A percentile compares a stretch with the other conserved stretches of the same genome.
These are phyloP conservation scores for Silene uniflora DNA, from an alignment of 148 eudicot species.

Conservation along the genomic window DNA sequence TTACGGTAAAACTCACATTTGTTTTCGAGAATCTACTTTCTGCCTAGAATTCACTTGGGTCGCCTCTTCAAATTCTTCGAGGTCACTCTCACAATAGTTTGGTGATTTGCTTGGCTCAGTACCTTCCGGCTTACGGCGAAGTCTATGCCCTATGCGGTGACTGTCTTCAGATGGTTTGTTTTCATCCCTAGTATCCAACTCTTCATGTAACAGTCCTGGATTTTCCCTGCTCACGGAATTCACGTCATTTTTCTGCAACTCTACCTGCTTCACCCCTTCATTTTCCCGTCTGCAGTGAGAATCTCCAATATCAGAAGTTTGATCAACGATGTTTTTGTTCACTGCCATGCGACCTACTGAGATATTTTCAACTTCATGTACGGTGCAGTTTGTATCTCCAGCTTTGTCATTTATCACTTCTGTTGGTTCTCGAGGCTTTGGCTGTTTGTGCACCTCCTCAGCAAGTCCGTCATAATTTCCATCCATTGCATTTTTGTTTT, in stretches of 20 bases:
- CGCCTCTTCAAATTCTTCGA: constrained; percentile 17
- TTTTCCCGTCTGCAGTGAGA: constrained; percentile 5
- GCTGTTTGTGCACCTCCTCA: not conserved
- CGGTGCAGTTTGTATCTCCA: not conserved
- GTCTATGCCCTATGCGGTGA: not conserved
- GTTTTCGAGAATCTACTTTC: constrained; percentile 14
- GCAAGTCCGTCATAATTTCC: not conserved
- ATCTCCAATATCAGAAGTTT: constrained; percentile 18
- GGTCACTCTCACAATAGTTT: constrained; percentile 10
- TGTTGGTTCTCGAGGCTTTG: not conserved
- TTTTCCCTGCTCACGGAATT: not conserved
- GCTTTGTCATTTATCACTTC: not conserved
- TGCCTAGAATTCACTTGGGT: constrained; percentile 10
- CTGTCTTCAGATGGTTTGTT: constrained; percentile 11
- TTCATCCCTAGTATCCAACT: constrained; percentile 10
- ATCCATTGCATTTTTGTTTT: constrained; percentile 6
- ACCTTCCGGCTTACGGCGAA: not conserved
- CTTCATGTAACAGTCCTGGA: constrained; percentile 5
- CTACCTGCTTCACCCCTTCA: not conserved
- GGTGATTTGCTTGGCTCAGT: not conserved
- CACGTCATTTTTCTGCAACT: not conserved
- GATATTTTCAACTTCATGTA: not conserved
- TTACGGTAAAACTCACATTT: constrained; percentile 19
- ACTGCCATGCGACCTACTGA: constrained; percentile 7
- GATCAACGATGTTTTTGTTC: not conserved